A percentile compares a stretch with the other conserved stretches of the same genome.
phyloP scores from a whole-genome alignment of 805 yeast species.

The Spathaspora arborariae region DNA sequence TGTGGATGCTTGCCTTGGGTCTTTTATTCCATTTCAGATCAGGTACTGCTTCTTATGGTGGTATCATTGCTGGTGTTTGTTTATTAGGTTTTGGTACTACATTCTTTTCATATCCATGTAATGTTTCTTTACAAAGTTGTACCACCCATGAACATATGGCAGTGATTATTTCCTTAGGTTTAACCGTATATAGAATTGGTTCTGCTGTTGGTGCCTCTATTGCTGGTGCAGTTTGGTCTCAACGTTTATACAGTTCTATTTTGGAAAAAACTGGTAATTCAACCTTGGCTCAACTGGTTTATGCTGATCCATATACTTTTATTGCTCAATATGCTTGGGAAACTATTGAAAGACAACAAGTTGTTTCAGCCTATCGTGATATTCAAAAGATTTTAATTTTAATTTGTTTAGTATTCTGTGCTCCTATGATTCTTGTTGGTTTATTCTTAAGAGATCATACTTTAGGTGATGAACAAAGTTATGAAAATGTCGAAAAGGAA shows the following conservation, averaged over 20 bases:
- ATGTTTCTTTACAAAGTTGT: constrained; percentile 56
- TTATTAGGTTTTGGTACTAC: constrained; percentile 73
- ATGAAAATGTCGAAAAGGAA: constrained; percentile 1
- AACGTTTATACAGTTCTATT: constrained; percentile 46
- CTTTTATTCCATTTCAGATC: constrained; percentile 56
- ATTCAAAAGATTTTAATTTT: constrained; percentile 57
- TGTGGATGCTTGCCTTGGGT: constrained; percentile 64
- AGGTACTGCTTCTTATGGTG: constrained; percentile 36
- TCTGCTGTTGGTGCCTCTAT: constrained; percentile 59
- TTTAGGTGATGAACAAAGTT: constrained; percentile 33
- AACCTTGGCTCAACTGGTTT: constrained; percentile 21
- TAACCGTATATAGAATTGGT: constrained; percentile 59
- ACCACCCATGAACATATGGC: constrained; percentile 65
- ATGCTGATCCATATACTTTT: constrained; percentile 49
- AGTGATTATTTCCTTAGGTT: constrained; percentile 52
- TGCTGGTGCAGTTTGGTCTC: constrained; percentile 72
- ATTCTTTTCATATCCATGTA: constrained; percentile 62
- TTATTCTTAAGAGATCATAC: constrained; percentile 52
- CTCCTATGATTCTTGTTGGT: constrained; percentile 46
- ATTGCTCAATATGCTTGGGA: constrained; percentile 54
- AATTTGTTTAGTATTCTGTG: constrained; percentile 52
- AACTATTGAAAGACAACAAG: constrained; percentile 53
- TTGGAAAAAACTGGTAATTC: constrained; percentile 26
- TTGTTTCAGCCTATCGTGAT: constrained; percentile 55
- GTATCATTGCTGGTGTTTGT: constrained; percentile 63